These are phyloP conservation scores for Kwoniella pini DNA, from an alignment of 768 basidiomycete genomes.

Conservation along the genomic window DNA sequence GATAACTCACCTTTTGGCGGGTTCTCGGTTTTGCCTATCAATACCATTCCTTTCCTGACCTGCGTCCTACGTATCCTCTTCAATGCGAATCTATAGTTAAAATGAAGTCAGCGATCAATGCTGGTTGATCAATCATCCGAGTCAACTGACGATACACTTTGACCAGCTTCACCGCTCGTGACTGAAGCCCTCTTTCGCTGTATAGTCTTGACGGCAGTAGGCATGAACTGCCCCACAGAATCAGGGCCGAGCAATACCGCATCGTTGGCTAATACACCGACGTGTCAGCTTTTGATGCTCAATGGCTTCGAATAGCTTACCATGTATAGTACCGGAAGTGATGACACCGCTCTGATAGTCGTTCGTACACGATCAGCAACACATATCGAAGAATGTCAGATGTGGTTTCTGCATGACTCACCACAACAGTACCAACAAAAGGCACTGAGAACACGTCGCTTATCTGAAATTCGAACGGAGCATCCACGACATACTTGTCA, in stretches of 20 bases:
- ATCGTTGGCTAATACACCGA: slow-evolving; percentile 81
- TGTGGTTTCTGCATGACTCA: slow-evolving; percentile 15
- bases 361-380: background rate
- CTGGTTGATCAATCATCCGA: background rate
- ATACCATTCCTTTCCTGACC: slow-evolving; percentile 92
- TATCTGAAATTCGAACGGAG: slow-evolving; percentile 56
- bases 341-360: slow-evolving; percentile 48
- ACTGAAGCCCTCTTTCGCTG: slow-evolving; percentile 92
- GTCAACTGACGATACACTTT: slow-evolving; percentile 69
- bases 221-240: slow-evolving; percentile 81
- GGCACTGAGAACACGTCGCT: slow-evolving; percentile 57
- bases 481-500: slow-evolving; percentile 71
- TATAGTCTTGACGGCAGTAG: slow-evolving; percentile 81
- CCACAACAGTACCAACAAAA: slow-evolving; percentile 49
- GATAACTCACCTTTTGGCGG: slow-evolving; percentile 74
- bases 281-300: too few species aligned
- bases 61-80: slow-evolving; percentile 80
- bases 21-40: slow-evolving; percentile 75
- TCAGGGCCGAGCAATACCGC: slow-evolving; percentile 85
- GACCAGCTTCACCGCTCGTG: slow-evolving; percentile 84
- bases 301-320: slow-evolving; percentile 60
- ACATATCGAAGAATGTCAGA: too few species aligned
- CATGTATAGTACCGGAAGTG: slow-evolving; percentile 44
- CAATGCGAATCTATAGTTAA: slow-evolving; percentile 63
- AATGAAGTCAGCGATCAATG: background rate